These are phyloP conservation scores for Malassezia caprae DNA, from an alignment of 1,284 basidiomycete species.

Conservation along the genomic window DNA sequence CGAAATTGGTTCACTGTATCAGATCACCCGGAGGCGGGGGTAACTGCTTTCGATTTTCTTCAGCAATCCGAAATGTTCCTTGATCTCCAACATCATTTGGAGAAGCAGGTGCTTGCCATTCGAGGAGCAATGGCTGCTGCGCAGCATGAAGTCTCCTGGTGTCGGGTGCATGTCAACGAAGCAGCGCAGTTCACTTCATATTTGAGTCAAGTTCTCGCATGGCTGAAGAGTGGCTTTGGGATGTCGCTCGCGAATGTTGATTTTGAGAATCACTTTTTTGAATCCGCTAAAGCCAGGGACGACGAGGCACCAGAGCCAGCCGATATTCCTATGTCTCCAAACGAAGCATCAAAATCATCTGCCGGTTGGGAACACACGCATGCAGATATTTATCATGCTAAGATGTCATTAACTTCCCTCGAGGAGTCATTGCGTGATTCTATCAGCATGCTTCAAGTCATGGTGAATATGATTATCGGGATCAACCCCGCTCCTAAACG, in stretches of 20 bases:
- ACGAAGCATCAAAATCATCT: neutral
- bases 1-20: neutral
- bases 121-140: conserved; percentile 22
- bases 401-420: neutral
- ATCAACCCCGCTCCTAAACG: neutral
- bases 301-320: neutral
- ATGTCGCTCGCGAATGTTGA: neutral
- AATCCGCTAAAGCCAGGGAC: neutral
- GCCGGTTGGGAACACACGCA: neutral
- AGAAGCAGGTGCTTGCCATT: conserved; percentile 11
- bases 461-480: neutral
- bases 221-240: conserved; percentile 34
- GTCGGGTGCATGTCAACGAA: conserved; percentile 21
- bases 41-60: neutral
- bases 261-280: neutral
- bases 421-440: neutral
- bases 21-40: neutral
- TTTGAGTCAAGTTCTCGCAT: conserved; percentile 21
- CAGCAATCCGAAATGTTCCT: conserved; percentile 12
- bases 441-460: neutral
- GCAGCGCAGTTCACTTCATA: conserved; percentile 16
- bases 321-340: neutral
- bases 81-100: conserved; percentile 6
- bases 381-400: neutral
- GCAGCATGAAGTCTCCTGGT: conserved; percentile 23